Conservation (phyloP, 805 yeast genomes). For the Ogataea thermomethanolica region DNA sequence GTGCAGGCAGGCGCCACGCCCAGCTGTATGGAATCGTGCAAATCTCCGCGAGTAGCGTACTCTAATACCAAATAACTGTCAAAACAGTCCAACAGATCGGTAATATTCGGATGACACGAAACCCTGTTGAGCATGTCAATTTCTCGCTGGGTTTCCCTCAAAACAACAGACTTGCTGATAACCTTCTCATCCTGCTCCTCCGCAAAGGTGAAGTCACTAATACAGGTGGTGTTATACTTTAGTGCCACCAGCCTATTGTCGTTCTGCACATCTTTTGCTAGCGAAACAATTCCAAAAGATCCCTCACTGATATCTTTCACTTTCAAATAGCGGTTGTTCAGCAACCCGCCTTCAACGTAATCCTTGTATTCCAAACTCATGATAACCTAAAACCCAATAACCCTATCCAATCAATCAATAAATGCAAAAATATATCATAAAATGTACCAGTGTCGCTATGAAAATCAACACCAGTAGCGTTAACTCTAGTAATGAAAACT, state of each 20-base stretch:
- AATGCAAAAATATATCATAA: constrained; percentile 8
- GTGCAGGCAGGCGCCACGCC: constrained; percentile 60
- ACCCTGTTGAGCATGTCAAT: constrained; percentile 60
- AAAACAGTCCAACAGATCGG: constrained; percentile 45
- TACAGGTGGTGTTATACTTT: constrained; percentile 70
- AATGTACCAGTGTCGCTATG: background rate
- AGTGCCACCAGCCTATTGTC: constrained; percentile 66
- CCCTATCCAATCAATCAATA: constrained; percentile 3
- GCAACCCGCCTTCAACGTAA: constrained; percentile 38
- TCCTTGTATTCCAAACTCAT: constrained; percentile 30
- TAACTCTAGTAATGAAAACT: background rate
- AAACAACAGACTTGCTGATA: constrained; percentile 34
- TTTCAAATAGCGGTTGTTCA: constrained; percentile 62
- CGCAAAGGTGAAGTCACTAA: constrained; percentile 35
- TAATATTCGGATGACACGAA: constrained; percentile 50
- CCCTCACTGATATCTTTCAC: constrained; percentile 83
- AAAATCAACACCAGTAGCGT: background rate
- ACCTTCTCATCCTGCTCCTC: constrained; percentile 15
- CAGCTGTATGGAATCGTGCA: constrained; percentile 72
- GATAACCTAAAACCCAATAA: constrained; percentile 3
- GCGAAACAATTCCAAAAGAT: constrained; percentile 86
- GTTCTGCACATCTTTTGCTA: constrained; percentile 66
- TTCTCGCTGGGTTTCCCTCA: constrained; percentile 64
- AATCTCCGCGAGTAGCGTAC: constrained; percentile 83
- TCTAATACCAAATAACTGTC: constrained; percentile 61